These are phyloP conservation scores for Colletotrichum plurivorum DNA, from an alignment of 2,329 filamentous ascomycete genomes.

Conservation along the genomic window DNA sequence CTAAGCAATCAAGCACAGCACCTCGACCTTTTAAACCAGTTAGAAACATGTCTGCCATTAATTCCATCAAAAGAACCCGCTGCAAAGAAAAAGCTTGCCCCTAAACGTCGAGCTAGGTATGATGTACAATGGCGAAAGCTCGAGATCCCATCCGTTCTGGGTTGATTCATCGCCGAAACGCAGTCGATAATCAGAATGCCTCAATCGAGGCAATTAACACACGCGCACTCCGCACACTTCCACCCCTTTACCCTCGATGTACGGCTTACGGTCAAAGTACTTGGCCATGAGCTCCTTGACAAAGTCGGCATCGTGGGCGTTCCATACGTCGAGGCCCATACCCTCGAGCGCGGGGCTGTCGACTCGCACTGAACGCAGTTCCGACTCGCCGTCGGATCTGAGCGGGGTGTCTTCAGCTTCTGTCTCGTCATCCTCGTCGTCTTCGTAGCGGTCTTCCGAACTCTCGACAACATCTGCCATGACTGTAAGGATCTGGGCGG, in stretches of 20 bases:
- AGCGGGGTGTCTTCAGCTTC: constrained; percentile 50
- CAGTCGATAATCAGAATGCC: background rate
- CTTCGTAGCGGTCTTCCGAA: constrained; percentile 61
- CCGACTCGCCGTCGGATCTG: constrained; percentile 42
- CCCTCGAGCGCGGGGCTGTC: constrained; percentile 75
- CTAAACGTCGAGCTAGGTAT: background rate
- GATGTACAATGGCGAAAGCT: constrained; percentile 8
- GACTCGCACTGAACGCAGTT: constrained; percentile 64
- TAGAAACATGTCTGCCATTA: background rate
- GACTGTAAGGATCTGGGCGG: constrained; percentile 73
- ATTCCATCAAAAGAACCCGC: constrained; percentile 1
- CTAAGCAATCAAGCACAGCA: background rate
- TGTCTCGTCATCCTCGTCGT: constrained; percentile 49
- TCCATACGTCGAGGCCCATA: constrained; percentile 87
- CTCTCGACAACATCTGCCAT: constrained; percentile 72
- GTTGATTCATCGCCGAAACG: background rate
- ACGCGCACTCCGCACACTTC: constrained; percentile 82
- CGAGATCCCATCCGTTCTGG: background rate
- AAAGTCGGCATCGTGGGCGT: constrained; percentile 77
- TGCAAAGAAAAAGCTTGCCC: background rate
- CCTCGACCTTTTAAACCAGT: background rate
- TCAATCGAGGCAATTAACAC: constrained; percentile 60
- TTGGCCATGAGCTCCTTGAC: constrained; percentile 71
- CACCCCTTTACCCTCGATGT: constrained; percentile 77
- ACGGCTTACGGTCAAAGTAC: constrained; percentile 77